Evolutionary conservation across 2,329 filamentous ascomycete species (phyloP).

Genomic region (Tolypocladium endophyticum): DNA sequence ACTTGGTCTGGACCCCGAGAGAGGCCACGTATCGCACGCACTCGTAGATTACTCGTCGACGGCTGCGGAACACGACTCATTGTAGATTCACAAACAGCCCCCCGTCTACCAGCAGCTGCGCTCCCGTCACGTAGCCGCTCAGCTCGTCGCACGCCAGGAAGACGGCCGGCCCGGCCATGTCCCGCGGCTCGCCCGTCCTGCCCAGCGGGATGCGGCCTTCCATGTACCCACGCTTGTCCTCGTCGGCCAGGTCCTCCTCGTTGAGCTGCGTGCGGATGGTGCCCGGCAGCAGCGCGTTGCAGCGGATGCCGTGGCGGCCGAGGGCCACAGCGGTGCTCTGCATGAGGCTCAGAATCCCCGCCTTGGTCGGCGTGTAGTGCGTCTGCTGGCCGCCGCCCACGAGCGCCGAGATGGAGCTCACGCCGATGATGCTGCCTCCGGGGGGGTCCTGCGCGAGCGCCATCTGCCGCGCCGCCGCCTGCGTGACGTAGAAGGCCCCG

Average conservation of each 20-base stretch:
- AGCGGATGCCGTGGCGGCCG: slow-evolving; percentile 65
- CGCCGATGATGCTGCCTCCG: slow-evolving; percentile 71
- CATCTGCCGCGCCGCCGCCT: slow-evolving; percentile 81
- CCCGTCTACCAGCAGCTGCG: slow-evolving; percentile 78
- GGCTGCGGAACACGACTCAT: slow-evolving; percentile 24
- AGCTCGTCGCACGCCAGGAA: slow-evolving; percentile 73
- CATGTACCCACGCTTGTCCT: slow-evolving; percentile 65
- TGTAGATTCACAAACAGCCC: slow-evolving; percentile 85
- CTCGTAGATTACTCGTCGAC: background rate
- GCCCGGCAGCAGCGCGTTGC: slow-evolving; percentile 75
- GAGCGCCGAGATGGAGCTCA: slow-evolving; percentile 63
- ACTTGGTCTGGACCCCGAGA: background rate
- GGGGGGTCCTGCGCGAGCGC: slow-evolving; percentile 46
- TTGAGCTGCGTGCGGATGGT: slow-evolving; percentile 80
- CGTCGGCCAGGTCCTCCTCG: slow-evolving; percentile 67
- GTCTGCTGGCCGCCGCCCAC: slow-evolving; percentile 70
- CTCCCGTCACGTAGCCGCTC: slow-evolving; percentile 72
- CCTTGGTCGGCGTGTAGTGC: slow-evolving; percentile 86
- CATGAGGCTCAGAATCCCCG: slow-evolving; percentile 70
- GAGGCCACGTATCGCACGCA: background rate
- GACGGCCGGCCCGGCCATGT: slow-evolving; percentile 74
- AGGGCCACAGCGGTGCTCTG: slow-evolving; percentile 73
- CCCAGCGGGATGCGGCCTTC: slow-evolving; percentile 72
- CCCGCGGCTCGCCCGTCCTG: slow-evolving; percentile 58
- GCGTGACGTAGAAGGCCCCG: slow-evolving; percentile 79